Percentiles rank a stretch among this genome's conserved stretches.
Evolutionary conservation across 2,329 filamentous ascomycete genomes (phyloP).

Genomic region (Fusarium albidum): DNA sequence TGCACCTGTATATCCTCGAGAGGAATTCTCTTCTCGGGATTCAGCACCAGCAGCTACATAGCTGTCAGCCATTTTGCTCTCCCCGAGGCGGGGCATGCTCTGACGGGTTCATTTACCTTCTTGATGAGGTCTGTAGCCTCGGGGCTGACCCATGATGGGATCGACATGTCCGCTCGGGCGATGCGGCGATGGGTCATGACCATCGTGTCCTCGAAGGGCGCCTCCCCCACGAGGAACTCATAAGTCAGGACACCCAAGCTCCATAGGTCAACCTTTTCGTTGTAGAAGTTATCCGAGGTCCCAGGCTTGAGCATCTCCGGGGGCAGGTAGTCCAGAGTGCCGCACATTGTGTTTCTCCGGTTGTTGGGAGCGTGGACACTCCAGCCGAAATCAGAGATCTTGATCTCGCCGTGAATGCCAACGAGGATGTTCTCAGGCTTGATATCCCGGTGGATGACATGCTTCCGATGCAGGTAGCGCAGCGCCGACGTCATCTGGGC

Average conservation of each 20-base stretch:
- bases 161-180: slow-evolving; percentile 86
- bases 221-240: slow-evolving; percentile 95
- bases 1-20: slow-evolving; percentile 89
- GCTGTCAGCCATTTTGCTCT: slow-evolving; percentile 35
- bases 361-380: slow-evolving; percentile 97
- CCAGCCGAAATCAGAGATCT: slow-evolving; percentile 98
- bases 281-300: slow-evolving; percentile 85
- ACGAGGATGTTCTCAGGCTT: slow-evolving; percentile 98
- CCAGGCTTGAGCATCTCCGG: slow-evolving; percentile 95
- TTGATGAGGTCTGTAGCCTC: slow-evolving; percentile 95
- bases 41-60: slow-evolving; percentile 81
- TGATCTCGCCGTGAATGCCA: slow-evolving; percentile 96
- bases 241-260: slow-evolving; percentile 94
- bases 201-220: slow-evolving; percentile 94
- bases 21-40: slow-evolving; percentile 91
- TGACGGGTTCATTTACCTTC: slow-evolving; percentile 67
- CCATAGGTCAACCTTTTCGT: slow-evolving; percentile 96
- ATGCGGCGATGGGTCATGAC: slow-evolving; percentile 95
- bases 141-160: slow-evolving; percentile 87
- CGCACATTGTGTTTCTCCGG: slow-evolving; percentile 92
- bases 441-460: slow-evolving; percentile 97
- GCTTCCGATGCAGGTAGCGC: slow-evolving; percentile 93
- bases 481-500: slow-evolving; percentile 88
- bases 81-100: not conserved
- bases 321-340: slow-evolving; percentile 95